These are phyloP conservation scores for Coemansia erecta DNA, from an alignment of 192 early-diverging fungal genomes.

Conservation along the genomic window DNA sequence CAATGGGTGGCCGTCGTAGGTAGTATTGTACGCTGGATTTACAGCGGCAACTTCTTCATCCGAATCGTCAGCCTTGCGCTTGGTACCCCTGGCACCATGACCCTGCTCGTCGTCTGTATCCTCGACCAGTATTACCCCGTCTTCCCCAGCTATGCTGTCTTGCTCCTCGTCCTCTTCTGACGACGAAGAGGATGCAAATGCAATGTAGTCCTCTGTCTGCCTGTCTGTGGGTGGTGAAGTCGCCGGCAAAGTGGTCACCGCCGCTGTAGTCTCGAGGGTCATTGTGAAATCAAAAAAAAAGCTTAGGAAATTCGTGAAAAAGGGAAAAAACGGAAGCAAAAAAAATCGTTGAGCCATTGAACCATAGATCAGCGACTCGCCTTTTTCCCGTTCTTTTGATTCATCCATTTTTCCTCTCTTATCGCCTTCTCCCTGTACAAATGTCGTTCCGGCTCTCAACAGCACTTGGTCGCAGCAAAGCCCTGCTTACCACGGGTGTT, in stretches of 20 bases:
- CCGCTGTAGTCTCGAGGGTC: neutral
- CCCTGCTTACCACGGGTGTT: neutral
- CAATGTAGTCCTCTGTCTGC: neutral
- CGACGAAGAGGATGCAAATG: neutral
- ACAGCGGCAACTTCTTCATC: neutral
- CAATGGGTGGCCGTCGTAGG: constrained; percentile 44
- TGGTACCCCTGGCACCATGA: neutral
- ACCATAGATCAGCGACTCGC: too few relatives aligned
- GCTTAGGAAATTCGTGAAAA: neutral
- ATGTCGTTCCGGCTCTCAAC: neutral
- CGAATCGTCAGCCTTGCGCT: constrained; percentile 9
- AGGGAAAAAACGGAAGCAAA: neutral
- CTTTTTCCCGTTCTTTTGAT: neutral
- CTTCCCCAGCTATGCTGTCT: too few relatives aligned
- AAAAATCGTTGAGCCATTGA: neutral
- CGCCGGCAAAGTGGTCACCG: too few relatives aligned
- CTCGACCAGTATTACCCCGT: neutral
- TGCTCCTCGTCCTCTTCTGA: constrained; percentile 1
- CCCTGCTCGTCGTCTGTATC: constrained; percentile 7
- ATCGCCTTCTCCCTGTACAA: neutral
- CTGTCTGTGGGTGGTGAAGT: neutral
- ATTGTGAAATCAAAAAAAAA: neutral
- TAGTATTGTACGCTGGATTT: constrained; percentile 13
- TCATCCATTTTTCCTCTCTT: neutral
- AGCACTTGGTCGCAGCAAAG: constrained; percentile 2